Conservation (phyloP, 805 yeast genomes). For the Candida mattraensis region DNA sequence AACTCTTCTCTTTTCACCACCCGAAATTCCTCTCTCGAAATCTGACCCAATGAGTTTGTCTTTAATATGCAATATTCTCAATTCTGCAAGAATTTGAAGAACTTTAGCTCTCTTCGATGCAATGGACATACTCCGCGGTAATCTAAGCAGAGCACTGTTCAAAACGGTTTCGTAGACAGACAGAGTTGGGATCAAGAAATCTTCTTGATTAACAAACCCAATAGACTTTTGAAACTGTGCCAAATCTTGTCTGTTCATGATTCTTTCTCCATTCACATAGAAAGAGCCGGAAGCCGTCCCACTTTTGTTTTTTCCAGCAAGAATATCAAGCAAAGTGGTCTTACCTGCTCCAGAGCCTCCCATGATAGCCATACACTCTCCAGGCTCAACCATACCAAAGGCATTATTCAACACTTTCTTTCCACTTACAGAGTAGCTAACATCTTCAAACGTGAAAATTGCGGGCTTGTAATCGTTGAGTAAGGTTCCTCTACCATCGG, state of each 20-base stretch:
- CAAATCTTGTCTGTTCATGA: slow-evolving; percentile 28
- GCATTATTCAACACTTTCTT: slow-evolving; percentile 58
- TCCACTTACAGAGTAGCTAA: slow-evolving; percentile 58
- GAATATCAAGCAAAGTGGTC: slow-evolving; percentile 86
- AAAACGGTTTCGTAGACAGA: slow-evolving; percentile 95
- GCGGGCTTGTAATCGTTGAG: slow-evolving; percentile 65
- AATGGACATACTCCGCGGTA: slow-evolving; percentile 79
- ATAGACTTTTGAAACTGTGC: slow-evolving; percentile 61
- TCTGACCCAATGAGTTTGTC: slow-evolving; percentile 89
- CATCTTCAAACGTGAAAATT: slow-evolving; percentile 70
- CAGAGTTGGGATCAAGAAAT: slow-evolving; percentile 82
- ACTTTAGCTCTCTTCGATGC: slow-evolving; percentile 76
- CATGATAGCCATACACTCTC: slow-evolving; percentile 92
- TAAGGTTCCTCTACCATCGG: slow-evolving; percentile 35
- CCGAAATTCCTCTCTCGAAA: slow-evolving; percentile 87
- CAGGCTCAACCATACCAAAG: slow-evolving; percentile 78
- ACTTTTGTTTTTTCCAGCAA: slow-evolving; percentile 83
- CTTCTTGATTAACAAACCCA: slow-evolving; percentile 97
- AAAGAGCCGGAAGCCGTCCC: slow-evolving; percentile 71
- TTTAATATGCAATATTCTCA: slow-evolving; percentile 78
- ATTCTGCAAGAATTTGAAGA: slow-evolving; percentile 77
- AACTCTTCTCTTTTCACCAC: slow-evolving; percentile 90
- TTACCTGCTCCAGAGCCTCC: slow-evolving; percentile 99
- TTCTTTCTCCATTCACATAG: slow-evolving; percentile 67
- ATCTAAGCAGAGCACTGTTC: slow-evolving; percentile 83